Evolutionary conservation across 805 yeast genomes (phyloP), one percentile per base, ranked within the genome.

Genomic region (Spencermartinsiella europaea): DNA sequence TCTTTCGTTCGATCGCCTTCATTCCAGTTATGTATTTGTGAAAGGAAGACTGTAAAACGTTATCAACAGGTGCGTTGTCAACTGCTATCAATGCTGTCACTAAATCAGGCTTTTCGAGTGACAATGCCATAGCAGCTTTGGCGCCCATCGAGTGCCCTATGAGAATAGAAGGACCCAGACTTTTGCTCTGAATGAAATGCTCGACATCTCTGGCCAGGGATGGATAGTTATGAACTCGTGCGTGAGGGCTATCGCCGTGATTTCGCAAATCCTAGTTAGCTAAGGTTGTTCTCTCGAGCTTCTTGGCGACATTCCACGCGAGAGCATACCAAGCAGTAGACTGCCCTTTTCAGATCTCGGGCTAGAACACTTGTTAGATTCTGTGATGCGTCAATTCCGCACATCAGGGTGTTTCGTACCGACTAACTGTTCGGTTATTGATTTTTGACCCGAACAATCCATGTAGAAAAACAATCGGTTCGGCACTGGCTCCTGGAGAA

Each of bases 171-270:
- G 61, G 45, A 20, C 61, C 54, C 38, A 73, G 55, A 2, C 63
- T 54, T 34, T 51, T 41, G 5, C 73, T 70, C 2, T 75, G 76
- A 8, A 90, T 74, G 60, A 89, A 91, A 16, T 66, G 57, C 54
- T 81, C 88, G n/a, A 91, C 88, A 62, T 91, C 99, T 0, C 85
- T 81, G 0, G 96, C 83, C 69, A 91, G 70, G 1, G 90, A 70
- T 1, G 85, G 83, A 63, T 90, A 90, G 59, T 85, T 90, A 57
- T 85, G 86, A 25, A 83, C 68, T 0, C 64, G 59, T n/a, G 58
- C 61, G 56, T 85, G 95, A 1, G 96, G 96, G 1, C 96, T 85
- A n/a, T 75, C 80, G 1, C 99, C 99, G 62, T 90, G 96, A 65
- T 93, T 90, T 50, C 99, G 71, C 48, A 90, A 70, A 62, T 91